phyloP scores from a whole-genome alignment of 1,284 basidiomycete genomes.

The Coniophora puteana region DNA sequence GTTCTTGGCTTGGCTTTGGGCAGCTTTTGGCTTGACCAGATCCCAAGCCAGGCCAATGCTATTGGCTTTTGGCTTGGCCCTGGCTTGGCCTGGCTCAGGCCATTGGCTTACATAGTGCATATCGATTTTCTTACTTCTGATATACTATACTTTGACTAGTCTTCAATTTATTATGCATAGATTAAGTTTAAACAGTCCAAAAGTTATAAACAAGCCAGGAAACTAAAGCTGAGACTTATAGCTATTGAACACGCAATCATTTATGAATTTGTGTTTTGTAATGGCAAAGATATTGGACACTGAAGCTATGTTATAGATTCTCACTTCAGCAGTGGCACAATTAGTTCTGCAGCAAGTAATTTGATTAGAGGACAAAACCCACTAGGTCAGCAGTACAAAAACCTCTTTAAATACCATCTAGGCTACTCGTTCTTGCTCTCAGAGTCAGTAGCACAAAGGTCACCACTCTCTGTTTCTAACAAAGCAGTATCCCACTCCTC shows the following conservation, averaged over 20 bases:
- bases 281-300: background rate
- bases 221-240: too few relatives aligned
- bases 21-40: slow-evolving; percentile 9
- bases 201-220: background rate
- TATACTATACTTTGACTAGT: background rate
- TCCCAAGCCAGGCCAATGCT: slow-evolving; percentile 2
- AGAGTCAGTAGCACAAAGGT: background rate
- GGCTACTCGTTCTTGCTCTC: background rate
- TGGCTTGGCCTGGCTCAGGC: slow-evolving; percentile 9
- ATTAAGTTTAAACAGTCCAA: background rate
- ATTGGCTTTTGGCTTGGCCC: slow-evolving; percentile 9
- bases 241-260: background rate
- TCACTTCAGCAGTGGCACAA: background rate
- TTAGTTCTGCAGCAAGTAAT: too few relatives aligned
- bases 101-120: background rate
- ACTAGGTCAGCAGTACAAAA: background rate
- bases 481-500: background rate
- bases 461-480: background rate
- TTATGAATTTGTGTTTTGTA: background rate
- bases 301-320: background rate
- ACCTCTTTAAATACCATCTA: background rate
- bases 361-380: too few relatives aligned
- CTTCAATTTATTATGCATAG: background rate
- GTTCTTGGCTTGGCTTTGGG: slow-evolving; percentile 7
- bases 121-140: background rate